Conservation (phyloP, 345 rosid species). For the Linum trigynum region DNA sequence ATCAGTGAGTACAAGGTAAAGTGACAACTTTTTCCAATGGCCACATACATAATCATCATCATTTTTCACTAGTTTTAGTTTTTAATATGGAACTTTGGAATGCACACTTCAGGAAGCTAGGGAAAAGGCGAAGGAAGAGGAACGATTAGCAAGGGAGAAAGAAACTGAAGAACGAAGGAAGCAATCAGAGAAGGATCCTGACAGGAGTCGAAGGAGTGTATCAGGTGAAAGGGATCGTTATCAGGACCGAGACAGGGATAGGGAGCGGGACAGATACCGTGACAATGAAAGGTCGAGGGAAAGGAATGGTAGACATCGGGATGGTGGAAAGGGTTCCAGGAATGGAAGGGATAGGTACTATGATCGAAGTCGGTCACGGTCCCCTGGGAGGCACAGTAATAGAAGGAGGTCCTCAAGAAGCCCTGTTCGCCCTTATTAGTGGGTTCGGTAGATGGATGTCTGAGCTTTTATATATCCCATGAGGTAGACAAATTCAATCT, state of each 20-base stretch:
- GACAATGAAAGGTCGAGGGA: slow-evolving; percentile 54
- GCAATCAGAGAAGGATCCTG: slow-evolving; percentile 61
- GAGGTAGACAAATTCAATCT: slow-evolving; percentile 72
- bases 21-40: slow-evolving; percentile 3
- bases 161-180: slow-evolving; percentile 71
- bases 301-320: slow-evolving; percentile 46
- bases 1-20: slow-evolving; percentile 64
- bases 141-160: slow-evolving; percentile 66
- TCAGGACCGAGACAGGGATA: slow-evolving; percentile 46
- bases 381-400: slow-evolving; percentile 63
- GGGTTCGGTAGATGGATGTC: slow-evolving; percentile 43
- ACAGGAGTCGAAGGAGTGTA: slow-evolving; percentile 49
- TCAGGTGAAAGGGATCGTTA: slow-evolving; percentile 62
- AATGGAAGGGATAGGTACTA: slow-evolving; percentile 54
- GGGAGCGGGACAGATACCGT: slow-evolving; percentile 49
- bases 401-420: slow-evolving; percentile 66
- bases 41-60: not conserved
- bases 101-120: slow-evolving; percentile 49
- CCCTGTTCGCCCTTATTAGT: slow-evolving; percentile 54
- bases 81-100: slow-evolving; percentile 10
- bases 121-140: slow-evolving; percentile 85
- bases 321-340: slow-evolving; percentile 48
- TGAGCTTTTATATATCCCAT: slow-evolving; percentile 38
- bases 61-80: not conserved
- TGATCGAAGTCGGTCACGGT: slow-evolving; percentile 69